phyloP scores from a whole-genome alignment of 805 yeast species.

The Metschnikowia proteae region DNA sequence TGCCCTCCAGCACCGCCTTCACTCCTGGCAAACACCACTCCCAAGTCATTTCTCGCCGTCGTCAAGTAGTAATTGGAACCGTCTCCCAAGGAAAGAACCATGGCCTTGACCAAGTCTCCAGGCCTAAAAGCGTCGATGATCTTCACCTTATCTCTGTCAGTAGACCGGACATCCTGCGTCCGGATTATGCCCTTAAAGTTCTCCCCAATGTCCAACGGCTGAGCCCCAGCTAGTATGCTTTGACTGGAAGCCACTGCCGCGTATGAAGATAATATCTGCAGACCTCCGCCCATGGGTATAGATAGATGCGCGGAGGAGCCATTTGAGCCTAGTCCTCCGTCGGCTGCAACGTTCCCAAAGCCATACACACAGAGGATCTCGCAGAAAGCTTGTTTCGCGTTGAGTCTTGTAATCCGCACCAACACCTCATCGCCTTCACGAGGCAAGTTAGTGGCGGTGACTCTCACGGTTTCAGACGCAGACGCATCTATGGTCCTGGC shows the following conservation, averaged over 20 bases:
- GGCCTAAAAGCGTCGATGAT: slow-evolving; percentile 79
- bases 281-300: slow-evolving; percentile 51
- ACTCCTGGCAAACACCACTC: slow-evolving; percentile 85
- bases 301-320: slow-evolving; percentile 38
- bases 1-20: slow-evolving; percentile 65
- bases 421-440: slow-evolving; percentile 81
- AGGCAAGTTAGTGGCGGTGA: slow-evolving; percentile 56
- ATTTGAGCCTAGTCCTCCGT: slow-evolving; percentile 63
- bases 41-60: slow-evolving; percentile 87
- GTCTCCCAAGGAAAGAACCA: slow-evolving; percentile 85
- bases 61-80: slow-evolving; percentile 86
- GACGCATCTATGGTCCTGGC: slow-evolving; percentile 20
- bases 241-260: slow-evolving; percentile 39
- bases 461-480: slow-evolving; percentile 16
- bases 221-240: slow-evolving; percentile 32
- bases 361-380: slow-evolving; percentile 71
- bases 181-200: slow-evolving; percentile 84
- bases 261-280: slow-evolving; percentile 38
- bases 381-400: slow-evolving; percentile 66
- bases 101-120: slow-evolving; percentile 87
- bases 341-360: slow-evolving; percentile 52
- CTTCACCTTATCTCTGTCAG: slow-evolving; percentile 85
- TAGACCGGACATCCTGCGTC: slow-evolving; percentile 82
- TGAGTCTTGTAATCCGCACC: slow-evolving; percentile 66
- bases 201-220: slow-evolving; percentile 73